Percentiles rank a stretch among this genome's conserved stretches.
Evolutionary conservation across 163 green algal genomes (phyloP).

Genomic region (Volvox carteri): DNA sequence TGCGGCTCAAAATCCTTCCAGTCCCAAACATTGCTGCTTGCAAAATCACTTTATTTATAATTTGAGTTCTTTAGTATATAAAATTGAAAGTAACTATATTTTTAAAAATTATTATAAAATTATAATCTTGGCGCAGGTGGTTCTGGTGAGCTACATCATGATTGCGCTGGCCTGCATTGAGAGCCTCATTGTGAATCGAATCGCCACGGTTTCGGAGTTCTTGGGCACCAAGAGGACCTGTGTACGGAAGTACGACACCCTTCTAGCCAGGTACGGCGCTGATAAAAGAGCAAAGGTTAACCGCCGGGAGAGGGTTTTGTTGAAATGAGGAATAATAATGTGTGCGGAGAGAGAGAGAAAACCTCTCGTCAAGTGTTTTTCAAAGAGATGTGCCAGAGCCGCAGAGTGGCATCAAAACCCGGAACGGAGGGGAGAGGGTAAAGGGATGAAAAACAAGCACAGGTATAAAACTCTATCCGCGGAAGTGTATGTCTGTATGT

Average conservation of each 20-base stretch:
- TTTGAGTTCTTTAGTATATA: too few relatives aligned
- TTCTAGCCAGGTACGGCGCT: slow-evolving; percentile 25
- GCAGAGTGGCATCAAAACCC: too few relatives aligned
- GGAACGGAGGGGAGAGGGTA: background rate
- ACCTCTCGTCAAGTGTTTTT: too few relatives aligned
- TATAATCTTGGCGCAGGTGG: too few relatives aligned
- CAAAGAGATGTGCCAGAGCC: too few relatives aligned
- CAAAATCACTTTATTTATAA: too few relatives aligned
- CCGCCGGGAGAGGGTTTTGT: too few relatives aligned
- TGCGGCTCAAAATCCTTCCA: too few relatives aligned
- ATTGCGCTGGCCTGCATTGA: slow-evolving; percentile 23
- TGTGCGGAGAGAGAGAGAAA: background rate
- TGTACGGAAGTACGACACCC: background rate
- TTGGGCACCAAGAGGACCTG: slow-evolving; percentile 17
- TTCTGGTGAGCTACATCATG: slow-evolving; percentile 43
- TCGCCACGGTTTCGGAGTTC: background rate
- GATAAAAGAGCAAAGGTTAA: background rate
- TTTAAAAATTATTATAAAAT: too few relatives aligned
- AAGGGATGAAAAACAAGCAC: background rate
- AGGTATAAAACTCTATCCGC: too few relatives aligned
- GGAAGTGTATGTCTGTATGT: too few relatives aligned
- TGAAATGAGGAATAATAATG: background rate
- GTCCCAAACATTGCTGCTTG: background rate
- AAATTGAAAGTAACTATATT: too few relatives aligned
- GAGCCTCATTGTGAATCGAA: slow-evolving; percentile 31